Evolutionary conservation across 148 eudicot genomes (phyloP), one percentile per base, ranked within the genome.

Genomic region (Rhododendron simsii): DNA sequence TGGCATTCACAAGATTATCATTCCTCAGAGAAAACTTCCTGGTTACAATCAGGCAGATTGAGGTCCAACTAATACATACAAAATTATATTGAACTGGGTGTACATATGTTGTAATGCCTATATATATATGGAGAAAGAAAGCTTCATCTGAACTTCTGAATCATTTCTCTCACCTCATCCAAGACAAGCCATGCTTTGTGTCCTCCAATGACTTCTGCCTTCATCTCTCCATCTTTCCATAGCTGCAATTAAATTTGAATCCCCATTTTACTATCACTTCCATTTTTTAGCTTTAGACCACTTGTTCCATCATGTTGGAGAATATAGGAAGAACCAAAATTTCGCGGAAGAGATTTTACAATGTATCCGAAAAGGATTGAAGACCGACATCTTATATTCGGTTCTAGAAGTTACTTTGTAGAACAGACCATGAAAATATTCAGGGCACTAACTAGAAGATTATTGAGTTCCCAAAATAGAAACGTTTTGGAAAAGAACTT

Each of bases 221-320:
- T 96, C 93, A 95, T 95, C 89, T 96, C 99, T 85, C 98, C 99
- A 87, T 96, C 98, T 88, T 92, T 92, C 98, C 98, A 96, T 30
- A 94, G 84, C 98, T 96, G 94, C 92, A 90, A 84, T 69, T 23
- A 7, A 26, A n/a, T 3, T 28, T 69, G 37, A 69, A 8, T 7
- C 37, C 75, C 37, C 75, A 28, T 69, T 65, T 69, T 69, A 28
- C 75, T 53, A 3, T 0, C 37, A 28, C 75, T 69, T 26, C 37
- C 7, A 69, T 69, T 69, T 28, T 69, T 9, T 23, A 0, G 1
- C 63, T n/a, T 2, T 18, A n/a, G 30, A 61, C 69, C 6, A 61
- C 69, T 61, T 61, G 69, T 61, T 21, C 23, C 69, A 61, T 23
- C 26, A 7, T 61, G 23, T 57, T 20, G 23, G 23, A 57, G 63